Evolutionary conservation across 495 filamentous ascomycete species (phyloP), one percentile per base, ranked within the genome.

Genomic region (Penicillium soppii): DNA sequence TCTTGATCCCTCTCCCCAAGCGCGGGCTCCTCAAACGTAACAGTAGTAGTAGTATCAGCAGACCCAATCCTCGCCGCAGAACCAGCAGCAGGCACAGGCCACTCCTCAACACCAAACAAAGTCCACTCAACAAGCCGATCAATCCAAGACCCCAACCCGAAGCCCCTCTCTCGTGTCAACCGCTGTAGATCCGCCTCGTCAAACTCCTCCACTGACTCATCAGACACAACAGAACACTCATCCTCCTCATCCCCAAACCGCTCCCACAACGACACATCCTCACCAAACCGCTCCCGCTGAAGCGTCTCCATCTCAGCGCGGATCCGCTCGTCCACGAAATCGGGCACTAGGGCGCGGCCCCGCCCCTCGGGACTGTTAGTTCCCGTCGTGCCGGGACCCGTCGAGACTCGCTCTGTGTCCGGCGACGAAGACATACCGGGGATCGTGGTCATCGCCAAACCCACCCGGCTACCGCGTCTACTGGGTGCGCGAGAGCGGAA

Each of bases 71-170:
- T 44, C 26, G 58, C 22, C 19, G 47, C 47, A 16, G 16, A 20
- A 15, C 32, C 26, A 39, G 53, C 17, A 15, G 16, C 12, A 21
- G 36, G 27, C 12, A 39, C 48, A 27, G 71, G 67, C 61, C 64
- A 71, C 56, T 88, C 86, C 30, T 87, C 81, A 8, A 90, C 84
- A 7, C 84, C 81, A 65, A 94, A 92, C 15, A 94, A 67, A 13
- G 83, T 87, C 80, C 89, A 91, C 6, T 84, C 85, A 30, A 91
- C 79, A 50, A 91, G 58, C 39, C 79, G 76, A 56, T 89, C 89
- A 54, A 96, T 77, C 83, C 86, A 90, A 8, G 81, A 78, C 0
- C 86, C 86, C n/a, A 91, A 67, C 4, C 87, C 85, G 45, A 83
- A 84, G 36, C 80, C 81, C n/a, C 77, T 78, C 50, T 82, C 75